These are phyloP conservation scores for Colletotrichum cordylinicola DNA, from an alignment of 2,329 filamentous ascomycete genomes.

Conservation along the genomic window DNA sequence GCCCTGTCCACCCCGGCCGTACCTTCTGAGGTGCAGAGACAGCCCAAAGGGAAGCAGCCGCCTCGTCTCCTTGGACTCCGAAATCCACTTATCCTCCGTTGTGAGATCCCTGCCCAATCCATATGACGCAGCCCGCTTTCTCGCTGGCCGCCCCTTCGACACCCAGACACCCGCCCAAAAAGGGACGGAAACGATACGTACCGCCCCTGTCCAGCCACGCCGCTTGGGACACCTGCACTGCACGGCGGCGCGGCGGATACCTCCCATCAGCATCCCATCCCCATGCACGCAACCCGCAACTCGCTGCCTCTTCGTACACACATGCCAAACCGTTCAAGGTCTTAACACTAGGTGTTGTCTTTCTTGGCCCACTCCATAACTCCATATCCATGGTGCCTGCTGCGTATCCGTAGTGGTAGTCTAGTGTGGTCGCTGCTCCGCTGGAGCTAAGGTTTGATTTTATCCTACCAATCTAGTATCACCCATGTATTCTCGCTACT, in stretches of 20 bases:
- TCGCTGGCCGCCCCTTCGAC: not conserved
- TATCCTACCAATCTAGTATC: constrained; percentile 38
- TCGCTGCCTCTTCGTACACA: constrained; percentile 28
- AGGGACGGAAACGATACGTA: constrained; percentile 13
- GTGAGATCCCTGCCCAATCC: constrained; percentile 38
- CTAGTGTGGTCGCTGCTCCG: constrained; percentile 35
- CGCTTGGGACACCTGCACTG: constrained; percentile 14
- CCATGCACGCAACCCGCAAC: constrained; percentile 39
- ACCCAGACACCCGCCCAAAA: constrained; percentile 17
- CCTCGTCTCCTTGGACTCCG: constrained; percentile 17
- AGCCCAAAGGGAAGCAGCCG: constrained; percentile 9
- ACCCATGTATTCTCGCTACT: constrained; percentile 35
- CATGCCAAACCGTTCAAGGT: constrained; percentile 27
- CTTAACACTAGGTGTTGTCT: constrained; percentile 26
- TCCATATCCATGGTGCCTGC: constrained; percentile 36
- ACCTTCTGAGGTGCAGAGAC: not conserved
- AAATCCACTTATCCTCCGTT: constrained; percentile 29
- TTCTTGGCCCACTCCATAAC: constrained; percentile 41
- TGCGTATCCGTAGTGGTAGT: not conserved
- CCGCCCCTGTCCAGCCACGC: constrained; percentile 11
- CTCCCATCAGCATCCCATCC: constrained; percentile 24
- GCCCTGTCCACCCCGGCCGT: not conserved
- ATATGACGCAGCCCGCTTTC: constrained; percentile 30
- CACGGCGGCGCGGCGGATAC: constrained; percentile 10
- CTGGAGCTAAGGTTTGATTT: constrained; percentile 36